Evolutionary conservation across 2,329 filamentous ascomycete genomes (phyloP).

Genomic region (Atkinsonella hypoxylon): DNA sequence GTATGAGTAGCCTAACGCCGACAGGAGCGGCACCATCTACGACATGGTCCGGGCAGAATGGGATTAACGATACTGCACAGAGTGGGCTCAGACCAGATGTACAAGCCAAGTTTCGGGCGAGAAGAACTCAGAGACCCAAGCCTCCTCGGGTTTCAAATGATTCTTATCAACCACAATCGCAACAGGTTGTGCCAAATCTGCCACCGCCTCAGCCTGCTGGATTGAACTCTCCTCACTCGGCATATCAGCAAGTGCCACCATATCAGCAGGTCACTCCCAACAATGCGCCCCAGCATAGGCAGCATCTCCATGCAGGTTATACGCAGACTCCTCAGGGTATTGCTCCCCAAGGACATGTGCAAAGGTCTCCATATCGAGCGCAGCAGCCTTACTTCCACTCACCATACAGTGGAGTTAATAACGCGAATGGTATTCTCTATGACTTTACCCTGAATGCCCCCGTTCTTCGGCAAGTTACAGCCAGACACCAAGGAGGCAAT

Average conservation of each 20-base stretch:
- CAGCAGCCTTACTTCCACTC: neutral
- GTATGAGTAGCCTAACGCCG: conserved; percentile 4
- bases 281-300: neutral
- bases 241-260: neutral
- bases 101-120: conserved; percentile 4
- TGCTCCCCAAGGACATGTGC: neutral
- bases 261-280: neutral
- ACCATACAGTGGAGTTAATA: neutral
- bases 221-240: too few species aligned
- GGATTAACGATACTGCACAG: neutral
- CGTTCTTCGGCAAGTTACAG: neutral
- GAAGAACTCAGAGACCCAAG: conserved; percentile 4
- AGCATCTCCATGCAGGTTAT: neutral
- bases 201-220: too few species aligned
- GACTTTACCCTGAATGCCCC: neutral
- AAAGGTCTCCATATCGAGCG: neutral
- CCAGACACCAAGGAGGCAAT: neutral
- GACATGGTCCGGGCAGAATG: neutral
- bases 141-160: neutral
- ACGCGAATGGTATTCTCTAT: neutral
- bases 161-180: neutral
- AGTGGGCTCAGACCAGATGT: neutral
- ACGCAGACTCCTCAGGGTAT: neutral
- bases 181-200: neutral
- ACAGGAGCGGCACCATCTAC: neutral